Conservation (phyloP, 225 moss, liverwort and hornwort species). For the Marchantia polymorpha region DNA sequence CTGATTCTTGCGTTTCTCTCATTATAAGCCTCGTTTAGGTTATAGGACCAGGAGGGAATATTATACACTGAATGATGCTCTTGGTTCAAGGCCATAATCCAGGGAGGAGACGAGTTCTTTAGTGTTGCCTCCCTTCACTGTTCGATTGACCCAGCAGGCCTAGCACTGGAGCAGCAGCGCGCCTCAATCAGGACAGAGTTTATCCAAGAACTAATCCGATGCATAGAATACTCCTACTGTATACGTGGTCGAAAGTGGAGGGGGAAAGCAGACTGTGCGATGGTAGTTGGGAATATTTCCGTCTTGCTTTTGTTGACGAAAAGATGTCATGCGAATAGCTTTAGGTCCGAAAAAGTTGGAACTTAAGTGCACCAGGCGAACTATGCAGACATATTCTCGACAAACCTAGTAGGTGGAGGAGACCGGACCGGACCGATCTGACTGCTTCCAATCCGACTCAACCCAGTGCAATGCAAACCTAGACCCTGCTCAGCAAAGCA, state of each 20-base stretch:
- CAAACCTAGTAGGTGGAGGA: not conserved
- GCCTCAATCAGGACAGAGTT: no score
- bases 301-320: not conserved
- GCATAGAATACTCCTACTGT: not conserved
- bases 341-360: not conserved
- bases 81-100: no score
- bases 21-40: no score
- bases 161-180: no score
- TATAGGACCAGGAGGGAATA: no score
- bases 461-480: not conserved
- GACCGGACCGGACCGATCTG: not conserved
- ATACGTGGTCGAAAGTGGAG: not conserved
- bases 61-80: no score
- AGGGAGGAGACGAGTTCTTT: no score
- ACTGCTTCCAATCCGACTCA: not conserved
- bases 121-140: no score
- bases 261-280: not conserved
- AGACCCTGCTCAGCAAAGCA: not conserved
- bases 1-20: no score
- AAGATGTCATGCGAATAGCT: not conserved
- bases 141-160: no score
- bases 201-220: not conserved
- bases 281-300: conserved; percentile 5
- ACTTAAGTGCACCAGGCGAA: not conserved
- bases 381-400: not conserved